phyloP scores from a whole-genome alignment of 164 flowering plant genomes.

The Magnolia officinalis region DNA sequence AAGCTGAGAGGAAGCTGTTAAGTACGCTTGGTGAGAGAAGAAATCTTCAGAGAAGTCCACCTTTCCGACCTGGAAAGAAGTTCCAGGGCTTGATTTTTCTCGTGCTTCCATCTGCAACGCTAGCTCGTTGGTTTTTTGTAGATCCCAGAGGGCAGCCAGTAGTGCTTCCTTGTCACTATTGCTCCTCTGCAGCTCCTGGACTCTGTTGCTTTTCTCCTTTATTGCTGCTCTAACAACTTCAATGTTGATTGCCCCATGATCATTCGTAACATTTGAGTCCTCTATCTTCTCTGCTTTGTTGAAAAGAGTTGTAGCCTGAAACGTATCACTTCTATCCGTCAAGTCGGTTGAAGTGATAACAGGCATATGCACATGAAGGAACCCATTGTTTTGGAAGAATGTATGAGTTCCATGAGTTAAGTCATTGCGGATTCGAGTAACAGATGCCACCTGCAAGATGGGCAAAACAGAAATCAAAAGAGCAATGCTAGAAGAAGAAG shows the following conservation, averaged over 20 bases:
- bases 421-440: conserved; percentile 61
- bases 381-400: conserved; percentile 72
- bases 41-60: conserved; percentile 40
- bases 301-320: conserved; percentile 52
- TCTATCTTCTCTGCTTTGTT: conserved; percentile 23
- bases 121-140: conserved; percentile 57
- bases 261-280: conserved; percentile 19
- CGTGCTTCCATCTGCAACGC: conserved; percentile 58
- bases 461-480: neutral
- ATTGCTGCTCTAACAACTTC: conserved; percentile 55
- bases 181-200: conserved; percentile 73
- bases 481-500: neutral
- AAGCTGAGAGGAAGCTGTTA: conserved; percentile 61
- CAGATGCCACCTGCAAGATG: conserved; percentile 64
- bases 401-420: conserved; percentile 54
- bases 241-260: conserved; percentile 33
- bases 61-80: conserved; percentile 18
- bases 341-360: conserved; percentile 58
- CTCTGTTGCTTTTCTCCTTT: conserved; percentile 48
- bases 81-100: conserved; percentile 29
- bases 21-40: conserved; percentile 47
- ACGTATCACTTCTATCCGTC: conserved; percentile 50
- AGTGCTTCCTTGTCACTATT: conserved; percentile 80
- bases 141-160: conserved; percentile 62
- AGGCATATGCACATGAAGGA: conserved; percentile 69